phyloP scores from a whole-genome alignment of 768 basidiomycete genomes.

The Amanita exitialis region DNA sequence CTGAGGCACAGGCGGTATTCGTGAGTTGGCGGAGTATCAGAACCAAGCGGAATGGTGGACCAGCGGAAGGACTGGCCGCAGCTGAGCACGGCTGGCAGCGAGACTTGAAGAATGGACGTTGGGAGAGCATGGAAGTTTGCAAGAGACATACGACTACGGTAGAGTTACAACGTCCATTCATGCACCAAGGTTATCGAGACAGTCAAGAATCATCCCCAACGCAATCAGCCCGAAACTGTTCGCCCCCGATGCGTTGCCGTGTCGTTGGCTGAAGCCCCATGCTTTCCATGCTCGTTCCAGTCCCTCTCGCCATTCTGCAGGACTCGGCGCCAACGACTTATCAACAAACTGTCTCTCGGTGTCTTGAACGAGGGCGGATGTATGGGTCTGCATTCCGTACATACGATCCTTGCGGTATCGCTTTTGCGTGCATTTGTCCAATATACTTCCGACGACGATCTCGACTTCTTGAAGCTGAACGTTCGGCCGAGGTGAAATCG shows the following conservation, averaged over 20 bases:
- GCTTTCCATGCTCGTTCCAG: constrained; percentile 53
- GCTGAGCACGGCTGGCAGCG: constrained; percentile 66
- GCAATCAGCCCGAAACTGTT: constrained; percentile 65
- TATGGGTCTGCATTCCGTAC: constrained; percentile 53
- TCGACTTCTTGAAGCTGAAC: constrained; percentile 60
- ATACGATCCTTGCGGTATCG: constrained; percentile 49
- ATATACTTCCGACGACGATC: constrained; percentile 63
- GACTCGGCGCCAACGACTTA: constrained; percentile 14
- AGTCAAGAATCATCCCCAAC: constrained; percentile 48
- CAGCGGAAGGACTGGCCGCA: constrained; percentile 87
- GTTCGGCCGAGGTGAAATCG: constrained; percentile 46
- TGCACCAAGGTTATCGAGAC: constrained; percentile 28
- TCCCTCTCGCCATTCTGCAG: constrained; percentile 21
- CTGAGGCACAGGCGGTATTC: constrained; percentile 76
- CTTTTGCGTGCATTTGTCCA: constrained; percentile 57
- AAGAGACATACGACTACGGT: constrained; percentile 12
- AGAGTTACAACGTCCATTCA: not conserved
- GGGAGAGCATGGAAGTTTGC: constrained; percentile 49
- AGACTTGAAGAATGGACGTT: constrained; percentile 57
- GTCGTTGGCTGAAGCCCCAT: constrained; percentile 46
- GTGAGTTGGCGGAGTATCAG: constrained; percentile 7
- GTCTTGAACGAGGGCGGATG: constrained; percentile 39
- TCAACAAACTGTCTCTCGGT: constrained; percentile 29
- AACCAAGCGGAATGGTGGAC: constrained; percentile 39
- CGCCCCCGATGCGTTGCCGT: constrained; percentile 33